Evolutionary conservation across 179 eudicot genomes (phyloP).

Genomic region (Amaranthus tricolor): DNA sequence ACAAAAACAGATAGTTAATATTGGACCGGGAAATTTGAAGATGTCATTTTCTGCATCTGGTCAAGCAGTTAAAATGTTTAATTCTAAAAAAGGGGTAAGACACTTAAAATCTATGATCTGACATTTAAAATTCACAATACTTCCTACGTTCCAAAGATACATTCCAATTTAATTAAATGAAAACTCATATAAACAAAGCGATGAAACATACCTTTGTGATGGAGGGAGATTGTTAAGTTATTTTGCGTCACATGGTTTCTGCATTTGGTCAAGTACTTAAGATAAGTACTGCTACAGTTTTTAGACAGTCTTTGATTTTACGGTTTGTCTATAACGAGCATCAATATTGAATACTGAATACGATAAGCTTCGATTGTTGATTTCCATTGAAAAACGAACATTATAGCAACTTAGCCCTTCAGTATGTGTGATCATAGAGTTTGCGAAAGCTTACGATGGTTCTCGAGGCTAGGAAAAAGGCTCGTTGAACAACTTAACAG

Average conservation of each 20-base stretch:
- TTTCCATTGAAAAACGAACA: not conserved
- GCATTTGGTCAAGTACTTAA: not conserved
- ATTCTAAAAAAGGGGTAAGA: constrained; percentile 60
- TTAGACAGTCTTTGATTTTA: not conserved
- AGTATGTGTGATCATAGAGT: not conserved
- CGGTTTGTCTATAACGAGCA: not conserved
- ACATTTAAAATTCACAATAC: not conserved
- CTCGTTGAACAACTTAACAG: no score
- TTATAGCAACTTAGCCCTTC: not conserved
- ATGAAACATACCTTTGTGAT: no score
- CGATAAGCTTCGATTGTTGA: not conserved
- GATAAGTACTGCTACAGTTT: not conserved
- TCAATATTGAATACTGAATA: not conserved
- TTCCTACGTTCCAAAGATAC: not conserved
- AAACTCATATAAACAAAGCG: not conserved
- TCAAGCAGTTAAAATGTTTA: constrained; percentile 54
- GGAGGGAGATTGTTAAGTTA: no score
- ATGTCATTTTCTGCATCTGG: constrained; percentile 73
- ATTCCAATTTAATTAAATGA: not conserved
- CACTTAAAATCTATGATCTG: not conserved
- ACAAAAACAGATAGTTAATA: constrained; percentile 45
- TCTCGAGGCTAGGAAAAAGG: not conserved
- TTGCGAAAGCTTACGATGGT: not conserved
- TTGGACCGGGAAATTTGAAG: constrained; percentile 82
- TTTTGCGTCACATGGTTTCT: no score